Conservation (phyloP, 257 asterid species). For the Jacaranda mimosifolia region DNA sequence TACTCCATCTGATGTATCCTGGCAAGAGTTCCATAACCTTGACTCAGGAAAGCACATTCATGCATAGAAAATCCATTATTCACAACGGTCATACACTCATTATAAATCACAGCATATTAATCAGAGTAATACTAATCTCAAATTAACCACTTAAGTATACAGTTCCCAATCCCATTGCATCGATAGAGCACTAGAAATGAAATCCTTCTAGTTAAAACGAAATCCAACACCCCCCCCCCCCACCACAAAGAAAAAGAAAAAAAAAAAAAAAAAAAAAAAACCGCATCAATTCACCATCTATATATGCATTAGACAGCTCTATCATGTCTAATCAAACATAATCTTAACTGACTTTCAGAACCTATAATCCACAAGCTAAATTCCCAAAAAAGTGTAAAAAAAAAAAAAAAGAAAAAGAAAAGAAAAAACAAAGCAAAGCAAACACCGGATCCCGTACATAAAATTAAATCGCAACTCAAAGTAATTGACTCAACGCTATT, state of each 20-base stretch:
- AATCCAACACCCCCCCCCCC: background rate
- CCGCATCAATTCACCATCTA: background rate
- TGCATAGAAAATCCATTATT: conserved; percentile 4
- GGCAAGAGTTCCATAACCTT: background rate
- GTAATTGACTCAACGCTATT: background rate
- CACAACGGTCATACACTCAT: conserved; percentile 6
- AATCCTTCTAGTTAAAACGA: conserved; percentile 15
- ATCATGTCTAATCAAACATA: background rate
- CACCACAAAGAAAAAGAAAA: background rate
- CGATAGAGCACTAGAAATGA: conserved; percentile 10
- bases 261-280: background rate
- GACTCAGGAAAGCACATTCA: conserved; percentile 8
- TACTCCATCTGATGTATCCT: background rate
- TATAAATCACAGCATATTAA: background rate
- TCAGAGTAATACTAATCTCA: background rate
- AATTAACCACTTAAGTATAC: conserved; percentile 1
- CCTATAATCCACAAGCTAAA: conserved; percentile 26
- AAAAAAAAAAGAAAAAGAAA: background rate
- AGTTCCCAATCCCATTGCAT: conserved; percentile 5
- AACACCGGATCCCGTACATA: conserved; percentile 47
- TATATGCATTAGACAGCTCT: conserved; percentile 25
- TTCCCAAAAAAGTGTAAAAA: background rate
- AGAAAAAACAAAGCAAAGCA: background rate
- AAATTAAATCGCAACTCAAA: conserved; percentile 25
- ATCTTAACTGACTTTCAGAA: conserved; percentile 22